A percentile compares a stretch with the other conserved stretches of the same genome.
Conservation (phyloP, 2,329 filamentous ascomycete species). For the Cladosporium sp. region DNA sequence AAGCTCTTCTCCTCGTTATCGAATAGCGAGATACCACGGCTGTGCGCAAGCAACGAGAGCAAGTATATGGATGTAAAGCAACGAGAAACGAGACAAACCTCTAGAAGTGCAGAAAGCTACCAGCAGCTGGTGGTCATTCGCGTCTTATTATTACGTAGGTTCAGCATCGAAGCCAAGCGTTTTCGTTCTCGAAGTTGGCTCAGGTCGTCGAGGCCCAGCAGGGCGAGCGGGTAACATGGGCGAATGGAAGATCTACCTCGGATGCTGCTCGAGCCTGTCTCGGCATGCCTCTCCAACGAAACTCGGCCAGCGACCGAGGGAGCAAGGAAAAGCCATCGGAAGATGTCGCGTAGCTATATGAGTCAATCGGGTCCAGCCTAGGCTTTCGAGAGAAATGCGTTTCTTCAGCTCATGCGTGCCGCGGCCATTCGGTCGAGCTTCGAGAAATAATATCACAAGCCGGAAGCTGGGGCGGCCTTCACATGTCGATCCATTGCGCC, state of each 20-base stretch:
- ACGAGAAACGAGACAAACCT: background rate
- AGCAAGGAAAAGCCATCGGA: background rate
- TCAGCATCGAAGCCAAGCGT: constrained; percentile 4
- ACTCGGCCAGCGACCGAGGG: background rate
- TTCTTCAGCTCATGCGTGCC: background rate
- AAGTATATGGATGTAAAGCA: background rate
- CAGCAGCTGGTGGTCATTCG: background rate
- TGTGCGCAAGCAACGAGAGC: background rate
- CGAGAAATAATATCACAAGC: background rate
- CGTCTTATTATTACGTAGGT: constrained; percentile 10
- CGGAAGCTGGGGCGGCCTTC: background rate
- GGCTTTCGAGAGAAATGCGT: background rate
- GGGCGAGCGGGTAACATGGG: constrained; percentile 8
- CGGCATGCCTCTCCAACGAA: background rate
- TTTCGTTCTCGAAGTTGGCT: constrained; percentile 1
- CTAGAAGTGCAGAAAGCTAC: background rate
- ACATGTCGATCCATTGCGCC: background rate
- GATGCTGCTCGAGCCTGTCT: constrained; percentile 1
- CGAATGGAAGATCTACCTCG: constrained; percentile 12
- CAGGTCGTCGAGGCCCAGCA: background rate
- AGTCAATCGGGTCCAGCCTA: background rate
- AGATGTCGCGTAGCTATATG: background rate
- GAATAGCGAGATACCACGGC: background rate
- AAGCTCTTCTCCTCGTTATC: background rate
- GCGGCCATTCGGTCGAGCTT: background rate